phyloP scores from a whole-genome alignment of 441 rosid genomes.

The Brassica hybrid region DNA sequence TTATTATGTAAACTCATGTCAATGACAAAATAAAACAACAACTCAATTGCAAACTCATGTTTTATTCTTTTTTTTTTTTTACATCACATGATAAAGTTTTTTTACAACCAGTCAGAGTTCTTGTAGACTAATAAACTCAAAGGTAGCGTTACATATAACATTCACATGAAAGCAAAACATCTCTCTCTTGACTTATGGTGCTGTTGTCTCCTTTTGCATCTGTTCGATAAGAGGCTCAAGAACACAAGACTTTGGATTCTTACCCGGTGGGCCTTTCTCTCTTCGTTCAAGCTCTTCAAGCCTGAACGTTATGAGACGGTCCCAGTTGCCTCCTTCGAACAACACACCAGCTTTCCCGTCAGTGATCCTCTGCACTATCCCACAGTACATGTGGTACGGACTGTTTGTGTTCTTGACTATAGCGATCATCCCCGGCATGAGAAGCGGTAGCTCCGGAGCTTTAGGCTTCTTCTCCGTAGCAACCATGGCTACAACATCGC shows the following conservation, averaged over 20 bases:
- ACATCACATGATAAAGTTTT: conserved; percentile 30
- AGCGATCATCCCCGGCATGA: conserved; percentile 88
- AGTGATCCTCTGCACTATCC: conserved; percentile 80
- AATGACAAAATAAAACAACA: conserved; percentile 9
- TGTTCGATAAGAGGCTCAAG: conserved; percentile 57
- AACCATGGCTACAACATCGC: conserved; percentile 10
- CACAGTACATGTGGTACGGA: conserved; percentile 79
- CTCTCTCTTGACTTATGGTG: conserved; percentile 19
- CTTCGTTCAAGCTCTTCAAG: conserved; percentile 79
- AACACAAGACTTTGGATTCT: conserved; percentile 72
- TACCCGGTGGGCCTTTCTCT: conserved; percentile 82
- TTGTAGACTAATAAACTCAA: conserved; percentile 6
- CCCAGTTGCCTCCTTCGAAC: conserved; percentile 89
- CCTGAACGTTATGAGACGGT: conserved; percentile 73
- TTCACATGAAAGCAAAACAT: conserved; percentile 6
- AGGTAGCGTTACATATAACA: conserved; percentile 34
- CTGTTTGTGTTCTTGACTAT: conserved; percentile 69
- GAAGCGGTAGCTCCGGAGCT: conserved; percentile 71
- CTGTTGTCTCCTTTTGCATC: conserved; percentile 24
- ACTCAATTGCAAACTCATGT: conserved; percentile 23
- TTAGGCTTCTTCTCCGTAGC: conserved; percentile 52
- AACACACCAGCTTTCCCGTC: conserved; percentile 84
- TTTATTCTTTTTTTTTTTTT: conserved; percentile 6
- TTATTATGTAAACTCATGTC: not conserved
- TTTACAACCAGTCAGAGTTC: conserved; percentile 13